Base-by-base conservation (phyloP, 148 eudicot genomes). In the Salicornia ramosissima region DNA sequence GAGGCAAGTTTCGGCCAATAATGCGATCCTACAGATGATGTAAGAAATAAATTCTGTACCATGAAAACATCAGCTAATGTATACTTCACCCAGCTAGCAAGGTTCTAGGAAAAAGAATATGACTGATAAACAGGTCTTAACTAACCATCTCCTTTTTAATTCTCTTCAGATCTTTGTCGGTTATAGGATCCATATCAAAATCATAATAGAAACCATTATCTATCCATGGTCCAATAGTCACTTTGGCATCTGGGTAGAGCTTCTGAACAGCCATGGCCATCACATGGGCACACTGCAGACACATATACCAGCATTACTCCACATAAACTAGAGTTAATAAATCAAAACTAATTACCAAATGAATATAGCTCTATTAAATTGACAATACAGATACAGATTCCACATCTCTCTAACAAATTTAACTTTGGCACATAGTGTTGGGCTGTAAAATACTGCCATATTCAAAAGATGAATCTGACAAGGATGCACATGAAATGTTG, bases 241-340 rank as follows among this genome's bases (percentile, higher is more conserved):
- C 99, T 85, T 91, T 91, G 29, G 99, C 96, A 78, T 91, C 81
- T 13, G 99, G 99, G 56, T 85, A 91, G 70, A 94, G 81, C 81
- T 87, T 94, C 81, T 94, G 99, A 82, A 94, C 99, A 59, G 99
- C 99, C 99, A 94, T 91, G 60, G 99, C 99, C 99, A 91, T 94
- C 61, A 91, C 93, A 87, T 94, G 99, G 78, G 99, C 99, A 87
- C 97, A 94, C 99, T 94, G 91, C 87, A 88, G 66, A 71, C 29
- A 75, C 15, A 71, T 28, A 64, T 49, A 24, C 36, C 50, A 67
- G 49, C 42, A 55, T 59, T 46, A 46, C 7, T 70, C 26, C 64
- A 70, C 49, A 34, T 34, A 36, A 47, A 26, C 33, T 28, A 49
- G 10, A n/a, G 6, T 13, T 3, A 53, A 51, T 26, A 19, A 21